Percentiles rank a stretch among this genome's conserved stretches.
These are phyloP conservation scores for Exserohilum rostratum DNA, from an alignment of 2,329 filamentous ascomycete genomes.

Conservation along the genomic window DNA sequence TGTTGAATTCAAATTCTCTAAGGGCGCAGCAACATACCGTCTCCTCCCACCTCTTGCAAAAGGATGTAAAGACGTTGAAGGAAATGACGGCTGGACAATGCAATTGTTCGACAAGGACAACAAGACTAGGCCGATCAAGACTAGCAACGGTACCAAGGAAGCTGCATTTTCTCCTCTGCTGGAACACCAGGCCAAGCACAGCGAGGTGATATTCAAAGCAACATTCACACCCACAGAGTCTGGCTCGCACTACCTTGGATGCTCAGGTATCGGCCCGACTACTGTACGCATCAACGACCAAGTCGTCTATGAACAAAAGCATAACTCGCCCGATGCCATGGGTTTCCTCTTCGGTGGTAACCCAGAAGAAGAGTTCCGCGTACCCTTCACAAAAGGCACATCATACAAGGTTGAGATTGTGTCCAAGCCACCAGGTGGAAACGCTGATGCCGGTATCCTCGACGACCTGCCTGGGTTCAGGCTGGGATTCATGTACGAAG, in stretches of 20 bases:
- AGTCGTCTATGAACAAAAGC: conserved; percentile 38
- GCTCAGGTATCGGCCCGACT: conserved; percentile 44
- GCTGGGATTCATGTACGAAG: conserved; percentile 42
- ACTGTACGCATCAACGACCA: conserved; percentile 35
- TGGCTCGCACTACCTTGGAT: conserved; percentile 41
- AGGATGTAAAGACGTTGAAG: conserved; percentile 34
- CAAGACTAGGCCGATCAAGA: conserved; percentile 30
- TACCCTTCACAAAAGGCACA: conserved; percentile 64
- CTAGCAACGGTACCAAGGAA: conserved; percentile 30
- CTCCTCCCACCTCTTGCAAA: conserved; percentile 37
- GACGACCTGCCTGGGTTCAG: conserved; percentile 41
- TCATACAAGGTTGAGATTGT: conserved; percentile 65
- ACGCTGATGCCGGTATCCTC: conserved; percentile 30
- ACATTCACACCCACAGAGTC: conserved; percentile 33
- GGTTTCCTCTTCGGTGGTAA: conserved; percentile 71
- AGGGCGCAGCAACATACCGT: conserved; percentile 45
- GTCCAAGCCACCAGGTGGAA: conserved; percentile 62
- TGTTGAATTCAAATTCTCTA: conserved; percentile 41
- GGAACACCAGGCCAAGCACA: conserved; percentile 29
- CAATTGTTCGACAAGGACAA: conserved; percentile 36
- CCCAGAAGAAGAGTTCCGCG: conserved; percentile 65
- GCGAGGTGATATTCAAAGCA: conserved; percentile 30
- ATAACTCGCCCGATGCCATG: conserved; percentile 64
- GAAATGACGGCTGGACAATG: conserved; percentile 41
- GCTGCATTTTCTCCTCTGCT: conserved; percentile 35